Conservation (phyloP, 192 early-diverging fungal species). For the Dispira simplex region DNA sequence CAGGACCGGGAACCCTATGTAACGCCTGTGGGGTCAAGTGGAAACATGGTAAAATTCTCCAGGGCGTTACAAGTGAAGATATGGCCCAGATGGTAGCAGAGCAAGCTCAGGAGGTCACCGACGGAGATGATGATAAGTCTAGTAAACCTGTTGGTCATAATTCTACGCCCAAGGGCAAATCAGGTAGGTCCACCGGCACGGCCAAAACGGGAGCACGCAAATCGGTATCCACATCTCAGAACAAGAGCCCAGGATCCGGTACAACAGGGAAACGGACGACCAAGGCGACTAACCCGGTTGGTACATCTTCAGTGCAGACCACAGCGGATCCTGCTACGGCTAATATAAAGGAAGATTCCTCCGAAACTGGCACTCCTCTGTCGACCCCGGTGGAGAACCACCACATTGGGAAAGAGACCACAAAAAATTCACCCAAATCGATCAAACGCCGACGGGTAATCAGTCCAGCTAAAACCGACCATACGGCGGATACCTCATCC, state of each 20-base stretch:
- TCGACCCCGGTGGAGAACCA: too few relatives aligned
- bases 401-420: too few relatives aligned
- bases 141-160: too few relatives aligned
- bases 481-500: too few relatives aligned
- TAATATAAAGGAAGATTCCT: too few relatives aligned
- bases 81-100: slow-evolving; percentile 3
- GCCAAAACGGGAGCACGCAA: background rate
- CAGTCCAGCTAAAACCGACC: too few relatives aligned
- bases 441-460: too few relatives aligned
- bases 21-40: slow-evolving; percentile 74
- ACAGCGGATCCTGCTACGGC: too few relatives aligned
- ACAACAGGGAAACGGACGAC: background rate
- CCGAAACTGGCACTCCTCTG: too few relatives aligned
- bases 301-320: too few relatives aligned
- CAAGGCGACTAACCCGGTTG: background rate
- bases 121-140: too few relatives aligned
- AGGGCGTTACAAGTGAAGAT: slow-evolving; percentile 11
- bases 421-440: too few relatives aligned
- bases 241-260: background rate
- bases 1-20: slow-evolving; percentile 53
- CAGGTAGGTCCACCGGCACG: background rate
- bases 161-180: background rate
- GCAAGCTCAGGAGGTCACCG: background rate
- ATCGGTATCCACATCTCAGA: background rate
- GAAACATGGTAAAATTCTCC: slow-evolving; percentile 62